Conservation (phyloP, 805 yeast species). For the Diddensiella transvaalensis region DNA sequence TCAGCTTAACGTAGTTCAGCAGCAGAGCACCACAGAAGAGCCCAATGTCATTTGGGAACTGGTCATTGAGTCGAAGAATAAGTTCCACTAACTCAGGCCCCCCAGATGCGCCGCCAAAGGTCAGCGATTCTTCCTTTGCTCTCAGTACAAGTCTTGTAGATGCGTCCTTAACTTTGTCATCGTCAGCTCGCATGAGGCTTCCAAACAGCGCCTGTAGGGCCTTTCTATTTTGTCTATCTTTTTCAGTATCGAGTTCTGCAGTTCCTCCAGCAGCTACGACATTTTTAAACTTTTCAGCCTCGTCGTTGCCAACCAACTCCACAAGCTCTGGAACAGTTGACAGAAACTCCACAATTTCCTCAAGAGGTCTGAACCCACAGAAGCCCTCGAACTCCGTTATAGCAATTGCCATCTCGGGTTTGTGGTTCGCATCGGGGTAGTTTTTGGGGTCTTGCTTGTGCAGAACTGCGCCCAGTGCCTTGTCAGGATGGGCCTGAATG, state of each 20-base stretch:
- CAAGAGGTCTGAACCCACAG: slow-evolving; percentile 94
- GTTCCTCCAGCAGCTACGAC: slow-evolving; percentile 25
- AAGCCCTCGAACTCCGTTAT: slow-evolving; percentile 94
- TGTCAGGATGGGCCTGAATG: slow-evolving; percentile 98
- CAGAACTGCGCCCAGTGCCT: slow-evolving; percentile 68
- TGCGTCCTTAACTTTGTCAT: slow-evolving; percentile 48
- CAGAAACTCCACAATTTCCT: slow-evolving; percentile 67
- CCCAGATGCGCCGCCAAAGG: slow-evolving; percentile 44
- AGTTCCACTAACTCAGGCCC: slow-evolving; percentile 61
- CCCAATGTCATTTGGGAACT: slow-evolving; percentile 93
- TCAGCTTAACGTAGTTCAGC: slow-evolving; percentile 79
- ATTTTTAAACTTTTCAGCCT: slow-evolving; percentile 46
- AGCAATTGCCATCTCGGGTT: slow-evolving; percentile 99
- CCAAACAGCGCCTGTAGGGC: slow-evolving; percentile 74
- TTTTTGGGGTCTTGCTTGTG: slow-evolving; percentile 83
- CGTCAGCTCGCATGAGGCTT: slow-evolving; percentile 79
- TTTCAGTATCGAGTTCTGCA: slow-evolving; percentile 46
- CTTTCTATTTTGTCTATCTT: slow-evolving; percentile 55
- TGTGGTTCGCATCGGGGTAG: slow-evolving; percentile 97
- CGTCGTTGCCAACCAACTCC: slow-evolving; percentile 62
- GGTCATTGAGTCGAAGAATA: slow-evolving; percentile 71
- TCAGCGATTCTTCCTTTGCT: slow-evolving; percentile 54
- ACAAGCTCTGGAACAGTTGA: slow-evolving; percentile 71
- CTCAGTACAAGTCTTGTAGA: slow-evolving; percentile 65
- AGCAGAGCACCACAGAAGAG: slow-evolving; percentile 92